Percentiles rank a stretch among this genome's conserved stretches.
These are phyloP conservation scores for Rhynchospora pubera DNA, from an alignment of 176 grass and related monocot species.

Conservation along the genomic window DNA sequence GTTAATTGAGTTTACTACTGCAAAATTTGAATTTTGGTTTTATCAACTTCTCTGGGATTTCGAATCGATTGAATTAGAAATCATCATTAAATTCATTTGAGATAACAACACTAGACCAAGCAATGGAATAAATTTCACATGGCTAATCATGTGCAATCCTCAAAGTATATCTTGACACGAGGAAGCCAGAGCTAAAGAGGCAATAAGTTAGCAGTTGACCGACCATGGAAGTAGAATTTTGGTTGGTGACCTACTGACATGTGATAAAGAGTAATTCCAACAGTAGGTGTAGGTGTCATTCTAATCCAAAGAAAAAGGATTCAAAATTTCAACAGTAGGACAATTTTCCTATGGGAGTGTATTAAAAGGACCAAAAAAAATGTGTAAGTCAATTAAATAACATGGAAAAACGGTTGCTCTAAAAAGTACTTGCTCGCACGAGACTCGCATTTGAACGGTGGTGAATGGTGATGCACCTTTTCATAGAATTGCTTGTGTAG, in stretches of 20 bases:
- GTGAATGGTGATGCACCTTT: background rate
- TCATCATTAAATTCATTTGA: background rate
- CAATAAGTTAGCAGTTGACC: constrained; percentile 29
- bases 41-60: background rate
- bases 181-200: constrained; percentile 15
- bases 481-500: background rate
- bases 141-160: constrained; percentile 37
- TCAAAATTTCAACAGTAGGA: background rate
- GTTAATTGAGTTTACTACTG: background rate
- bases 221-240: constrained; percentile 21
- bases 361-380: background rate
- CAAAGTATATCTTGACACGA: constrained; percentile 29
- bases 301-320: background rate
- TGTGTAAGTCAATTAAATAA: background rate
- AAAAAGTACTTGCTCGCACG: background rate
- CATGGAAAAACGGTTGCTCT: background rate
- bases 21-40: constrained; percentile 24
- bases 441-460: background rate
- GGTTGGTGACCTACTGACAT: constrained; percentile 26
- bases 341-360: background rate
- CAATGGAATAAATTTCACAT: constrained; percentile 34
- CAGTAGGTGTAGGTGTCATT: background rate
- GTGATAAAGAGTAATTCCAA: background rate
- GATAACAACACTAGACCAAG: constrained; percentile 9
- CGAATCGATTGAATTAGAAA: constrained; percentile 1